Conservation (phyloP, 2,329 filamentous ascomycete genomes). For the Ilyonectria mors-panacis region DNA sequence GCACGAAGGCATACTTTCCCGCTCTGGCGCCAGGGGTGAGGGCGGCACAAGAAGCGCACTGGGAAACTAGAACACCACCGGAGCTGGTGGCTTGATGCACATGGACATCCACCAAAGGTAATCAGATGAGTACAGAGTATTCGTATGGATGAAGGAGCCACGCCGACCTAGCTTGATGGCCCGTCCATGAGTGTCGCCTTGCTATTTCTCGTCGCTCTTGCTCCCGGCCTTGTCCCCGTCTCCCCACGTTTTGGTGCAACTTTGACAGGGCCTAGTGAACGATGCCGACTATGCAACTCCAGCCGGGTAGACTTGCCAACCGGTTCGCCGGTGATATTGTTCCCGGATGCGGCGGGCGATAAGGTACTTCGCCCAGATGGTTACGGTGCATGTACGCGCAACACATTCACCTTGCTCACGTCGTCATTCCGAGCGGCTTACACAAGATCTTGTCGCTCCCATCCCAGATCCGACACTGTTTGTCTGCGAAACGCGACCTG, state of each 20-base stretch:
- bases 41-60: conserved; percentile 11
- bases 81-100: conserved; percentile 35
- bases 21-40: conserved; percentile 39
- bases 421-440: background rate
- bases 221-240: conserved; percentile 1
- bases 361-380: background rate
- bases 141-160: conserved; percentile 10
- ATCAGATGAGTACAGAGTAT: conserved; percentile 25
- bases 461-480: conserved; percentile 18
- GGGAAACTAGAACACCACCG: conserved; percentile 11
- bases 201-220: conserved; percentile 1
- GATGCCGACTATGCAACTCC: conserved; percentile 1
- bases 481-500: conserved; percentile 24
- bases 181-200: background rate
- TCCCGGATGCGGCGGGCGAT: conserved; percentile 1
- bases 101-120: conserved; percentile 13
- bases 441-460: conserved; percentile 14
- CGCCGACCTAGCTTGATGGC: conserved; percentile 20
- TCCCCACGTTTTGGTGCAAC: conserved; percentile 18
- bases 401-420: background rate
- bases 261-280: background rate
- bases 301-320: background rate
- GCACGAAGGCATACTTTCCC: conserved; percentile 19
- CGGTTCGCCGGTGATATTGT: background rate
- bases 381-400: background rate